Conservation (phyloP, 2,329 filamentous ascomycete genomes). For the Plectosphaerella sp. region DNA sequence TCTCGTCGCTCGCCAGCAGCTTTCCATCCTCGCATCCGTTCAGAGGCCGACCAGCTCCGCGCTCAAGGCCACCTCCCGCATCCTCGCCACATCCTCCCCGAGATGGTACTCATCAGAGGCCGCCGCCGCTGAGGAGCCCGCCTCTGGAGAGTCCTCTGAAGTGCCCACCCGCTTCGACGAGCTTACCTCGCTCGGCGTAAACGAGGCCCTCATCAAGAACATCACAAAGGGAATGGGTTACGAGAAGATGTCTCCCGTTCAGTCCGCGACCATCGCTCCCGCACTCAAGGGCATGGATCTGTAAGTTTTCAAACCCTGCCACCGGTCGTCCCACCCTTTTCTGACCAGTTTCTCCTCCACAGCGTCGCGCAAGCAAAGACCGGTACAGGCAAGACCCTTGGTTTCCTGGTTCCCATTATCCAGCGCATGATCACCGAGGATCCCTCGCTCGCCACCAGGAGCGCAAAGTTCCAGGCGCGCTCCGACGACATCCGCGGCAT, state of each 20-base stretch:
- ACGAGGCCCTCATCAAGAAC: slow-evolving; percentile 60
- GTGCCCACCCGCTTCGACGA: slow-evolving; percentile 38
- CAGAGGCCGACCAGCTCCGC: slow-evolving; percentile 5
- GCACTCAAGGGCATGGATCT: slow-evolving; percentile 78
- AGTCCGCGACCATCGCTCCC: slow-evolving; percentile 75
- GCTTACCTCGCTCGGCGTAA: slow-evolving; percentile 45
- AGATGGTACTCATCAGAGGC: slow-evolving; percentile 35
- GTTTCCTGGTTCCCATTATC: slow-evolving; percentile 82
- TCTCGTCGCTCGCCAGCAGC: slow-evolving; percentile 6
- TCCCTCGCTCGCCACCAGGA: slow-evolving; percentile 50
- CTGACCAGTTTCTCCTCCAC: slow-evolving; percentile 7
- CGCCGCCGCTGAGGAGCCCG: slow-evolving; percentile 17
- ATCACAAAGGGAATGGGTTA: slow-evolving; percentile 73
- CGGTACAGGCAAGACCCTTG: slow-evolving; percentile 93
- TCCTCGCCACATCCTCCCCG: slow-evolving; percentile 1
- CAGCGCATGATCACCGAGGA: slow-evolving; percentile 70
- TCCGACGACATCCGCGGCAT: slow-evolving; percentile 62
- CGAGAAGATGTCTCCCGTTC: slow-evolving; percentile 87
- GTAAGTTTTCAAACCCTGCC: slow-evolving; percentile 47
- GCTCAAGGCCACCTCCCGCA: slow-evolving; percentile 3
- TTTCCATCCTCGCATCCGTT: slow-evolving; percentile 8
- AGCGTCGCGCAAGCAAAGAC: slow-evolving; percentile 93
- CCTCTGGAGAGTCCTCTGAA: slow-evolving; percentile 9
- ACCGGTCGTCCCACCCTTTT: not conserved
- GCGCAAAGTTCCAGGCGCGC: slow-evolving; percentile 28